phyloP scores from a whole-genome alignment of 2,329 filamentous ascomycete species.

The Hypoxylon sp. region DNA sequence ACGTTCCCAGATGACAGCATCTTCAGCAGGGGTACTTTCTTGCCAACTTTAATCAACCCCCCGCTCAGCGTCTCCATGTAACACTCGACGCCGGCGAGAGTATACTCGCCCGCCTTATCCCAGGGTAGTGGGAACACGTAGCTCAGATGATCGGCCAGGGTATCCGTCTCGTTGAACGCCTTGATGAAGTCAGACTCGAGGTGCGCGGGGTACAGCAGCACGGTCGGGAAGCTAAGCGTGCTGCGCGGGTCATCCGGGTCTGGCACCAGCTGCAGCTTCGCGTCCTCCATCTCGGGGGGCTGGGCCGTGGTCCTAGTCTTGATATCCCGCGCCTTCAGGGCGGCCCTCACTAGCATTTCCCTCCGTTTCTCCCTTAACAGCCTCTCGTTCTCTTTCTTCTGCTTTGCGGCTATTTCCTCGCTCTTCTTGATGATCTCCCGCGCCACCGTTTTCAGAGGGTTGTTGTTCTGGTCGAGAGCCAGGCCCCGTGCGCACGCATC shows the following conservation, averaged over 20 bases:
- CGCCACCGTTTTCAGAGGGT: slow-evolving; percentile 73
- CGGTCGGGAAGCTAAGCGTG: slow-evolving; percentile 80
- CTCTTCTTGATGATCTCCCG: slow-evolving; percentile 75
- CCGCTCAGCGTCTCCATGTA: slow-evolving; percentile 88
- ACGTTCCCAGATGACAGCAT: slow-evolving; percentile 82
- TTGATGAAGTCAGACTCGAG: slow-evolving; percentile 93
- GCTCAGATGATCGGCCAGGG: slow-evolving; percentile 80
- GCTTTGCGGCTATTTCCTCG: slow-evolving; percentile 67
- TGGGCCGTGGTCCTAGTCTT: slow-evolving; percentile 74
- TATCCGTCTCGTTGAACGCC: slow-evolving; percentile 83
- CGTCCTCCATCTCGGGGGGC: slow-evolving; percentile 91
- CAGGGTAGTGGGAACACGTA: slow-evolving; percentile 93
- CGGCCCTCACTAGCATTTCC: slow-evolving; percentile 73
- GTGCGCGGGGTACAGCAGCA: slow-evolving; percentile 88
- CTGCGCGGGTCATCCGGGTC: slow-evolving; percentile 82
- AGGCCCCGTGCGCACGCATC: slow-evolving; percentile 84
- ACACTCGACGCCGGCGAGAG: slow-evolving; percentile 78
- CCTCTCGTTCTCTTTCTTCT: slow-evolving; percentile 69
- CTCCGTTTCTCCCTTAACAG: slow-evolving; percentile 70
- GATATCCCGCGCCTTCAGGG: slow-evolving; percentile 79
- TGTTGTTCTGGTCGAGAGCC: slow-evolving; percentile 78
- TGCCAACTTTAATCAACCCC: slow-evolving; percentile 90
- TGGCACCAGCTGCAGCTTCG: slow-evolving; percentile 76
- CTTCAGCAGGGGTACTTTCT: slow-evolving; percentile 83
- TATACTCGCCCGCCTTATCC: slow-evolving; percentile 81